Conservation (phyloP, 2,329 filamentous ascomycete genomes). For the Diaporthe velutina region DNA sequence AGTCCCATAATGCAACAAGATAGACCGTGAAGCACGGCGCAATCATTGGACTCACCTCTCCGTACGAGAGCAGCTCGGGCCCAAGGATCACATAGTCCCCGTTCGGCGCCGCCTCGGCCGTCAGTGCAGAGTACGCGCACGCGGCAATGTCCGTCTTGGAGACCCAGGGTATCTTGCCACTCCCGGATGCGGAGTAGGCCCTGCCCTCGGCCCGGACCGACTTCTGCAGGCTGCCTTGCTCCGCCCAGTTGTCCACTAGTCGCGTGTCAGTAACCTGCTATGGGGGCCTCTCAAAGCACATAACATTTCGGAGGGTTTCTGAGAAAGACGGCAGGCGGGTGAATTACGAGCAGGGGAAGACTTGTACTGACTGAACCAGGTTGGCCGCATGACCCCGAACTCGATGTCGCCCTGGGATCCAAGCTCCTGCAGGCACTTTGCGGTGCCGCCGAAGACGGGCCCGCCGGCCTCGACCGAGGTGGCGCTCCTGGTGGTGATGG, state of each 20-base stretch:
- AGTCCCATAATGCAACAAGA: background rate
- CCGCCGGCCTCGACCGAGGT: constrained; percentile 53
- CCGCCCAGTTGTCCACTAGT: constrained; percentile 62
- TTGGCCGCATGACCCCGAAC: constrained; percentile 59
- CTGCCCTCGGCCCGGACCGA: constrained; percentile 54
- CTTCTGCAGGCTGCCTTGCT: constrained; percentile 44
- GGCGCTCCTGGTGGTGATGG: constrained; percentile 44
- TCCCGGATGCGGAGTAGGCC: constrained; percentile 57
- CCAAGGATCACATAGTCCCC: constrained; percentile 55
- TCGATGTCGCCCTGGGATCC: constrained; percentile 52
- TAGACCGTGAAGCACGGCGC: background rate
- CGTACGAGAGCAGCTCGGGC: constrained; percentile 52
- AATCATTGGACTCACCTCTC: constrained; percentile 45
- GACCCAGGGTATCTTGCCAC: constrained; percentile 61
- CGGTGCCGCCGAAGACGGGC: constrained; percentile 51
- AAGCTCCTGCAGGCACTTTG: constrained; percentile 54
- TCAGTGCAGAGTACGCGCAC: constrained; percentile 56
- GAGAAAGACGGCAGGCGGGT: no score
- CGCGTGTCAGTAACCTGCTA: no score
- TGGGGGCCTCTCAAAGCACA: no score
- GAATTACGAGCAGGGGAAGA: no score
- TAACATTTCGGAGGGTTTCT: no score
- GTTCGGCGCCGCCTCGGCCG: constrained; percentile 54
- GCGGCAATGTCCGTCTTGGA: constrained; percentile 60
- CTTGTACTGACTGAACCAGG: no score